phyloP scores from a whole-genome alignment of 2,329 filamentous ascomycete genomes.

The Cytospora piceicola region DNA sequence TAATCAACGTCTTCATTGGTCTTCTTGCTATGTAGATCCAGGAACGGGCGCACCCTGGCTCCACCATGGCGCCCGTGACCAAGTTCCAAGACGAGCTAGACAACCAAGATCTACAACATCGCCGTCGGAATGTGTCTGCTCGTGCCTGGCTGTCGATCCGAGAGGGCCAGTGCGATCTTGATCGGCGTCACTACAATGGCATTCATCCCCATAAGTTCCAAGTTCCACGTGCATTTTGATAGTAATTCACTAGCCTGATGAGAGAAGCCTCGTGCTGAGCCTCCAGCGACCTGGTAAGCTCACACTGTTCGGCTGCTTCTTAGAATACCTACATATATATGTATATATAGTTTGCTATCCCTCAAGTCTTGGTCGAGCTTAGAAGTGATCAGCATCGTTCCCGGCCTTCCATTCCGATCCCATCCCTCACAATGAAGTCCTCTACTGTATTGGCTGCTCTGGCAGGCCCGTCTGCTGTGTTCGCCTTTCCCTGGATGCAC shows the following conservation, averaged over 20 bases:
- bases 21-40: background rate
- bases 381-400: background rate
- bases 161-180: background rate
- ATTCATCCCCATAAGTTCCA: background rate
- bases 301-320: background rate
- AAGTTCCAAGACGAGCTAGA: background rate
- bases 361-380: background rate
- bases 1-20: background rate
- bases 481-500: slow-evolving; percentile 30
- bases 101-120: background rate
- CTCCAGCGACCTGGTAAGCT: background rate
- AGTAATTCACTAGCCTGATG: background rate
- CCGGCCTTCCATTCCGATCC: background rate
- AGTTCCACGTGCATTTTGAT: background rate
- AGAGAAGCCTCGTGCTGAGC: background rate
- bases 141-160: background rate
- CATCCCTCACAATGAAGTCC: slow-evolving; percentile 7
- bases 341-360: background rate
- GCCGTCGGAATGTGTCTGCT: background rate
- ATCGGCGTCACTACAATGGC: background rate
- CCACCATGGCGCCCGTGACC: background rate
- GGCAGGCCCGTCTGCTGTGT: slow-evolving; percentile 6
- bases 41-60: background rate
- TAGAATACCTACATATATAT: background rate
- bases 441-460: slow-evolving; percentile 20